These are phyloP conservation scores for Amoeboaphelidium protococcarum DNA, from an alignment of 371 early-diverging fungal genomes.

Conservation along the genomic window DNA sequence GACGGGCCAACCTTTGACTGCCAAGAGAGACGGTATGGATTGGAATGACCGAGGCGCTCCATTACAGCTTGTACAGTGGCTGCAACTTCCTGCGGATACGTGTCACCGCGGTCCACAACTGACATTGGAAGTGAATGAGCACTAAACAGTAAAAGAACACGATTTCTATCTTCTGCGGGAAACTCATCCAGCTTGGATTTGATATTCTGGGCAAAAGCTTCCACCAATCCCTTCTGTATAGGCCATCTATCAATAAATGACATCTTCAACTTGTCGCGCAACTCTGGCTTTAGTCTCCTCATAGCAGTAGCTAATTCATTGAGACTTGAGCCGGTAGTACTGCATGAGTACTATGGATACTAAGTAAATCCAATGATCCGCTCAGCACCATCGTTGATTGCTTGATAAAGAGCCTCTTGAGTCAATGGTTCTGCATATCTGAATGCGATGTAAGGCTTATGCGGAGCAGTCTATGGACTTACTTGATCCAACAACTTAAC, in stretches of 20 bases:
- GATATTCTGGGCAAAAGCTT: slow-evolving; percentile 49
- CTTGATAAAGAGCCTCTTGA: slow-evolving; percentile 32
- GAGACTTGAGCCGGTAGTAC: slow-evolving; percentile 74
- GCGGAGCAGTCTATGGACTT: slow-evolving; percentile 61
- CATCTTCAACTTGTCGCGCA: slow-evolving; percentile 42
- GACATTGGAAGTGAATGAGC: slow-evolving; percentile 88
- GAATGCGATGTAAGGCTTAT: slow-evolving; percentile 73
- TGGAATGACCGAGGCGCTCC: slow-evolving; percentile 29
- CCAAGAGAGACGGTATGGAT: slow-evolving; percentile 81
- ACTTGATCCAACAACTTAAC: slow-evolving; percentile 39
- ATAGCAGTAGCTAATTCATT: too few relatives aligned
- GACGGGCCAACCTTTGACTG: slow-evolving; percentile 83
- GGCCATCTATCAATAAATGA: slow-evolving; percentile 84
- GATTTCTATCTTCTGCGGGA: slow-evolving; percentile 27
- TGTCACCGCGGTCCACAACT: slow-evolving; percentile 65
- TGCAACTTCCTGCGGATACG: slow-evolving; percentile 76
- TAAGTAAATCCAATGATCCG: slow-evolving; percentile 72
- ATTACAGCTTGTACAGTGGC: slow-evolving; percentile 64
- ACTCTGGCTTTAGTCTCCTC: slow-evolving; percentile 28
- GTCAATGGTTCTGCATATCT: slow-evolving; percentile 68
- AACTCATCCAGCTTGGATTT: slow-evolving; percentile 34
- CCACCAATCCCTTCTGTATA: slow-evolving; percentile 54
- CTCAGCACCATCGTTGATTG: slow-evolving; percentile 50
- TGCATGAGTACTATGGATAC: slow-evolving; percentile 88
- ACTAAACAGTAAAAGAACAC: slow-evolving; percentile 63